Evolutionary conservation across 257 asterid genomes (phyloP), one percentile per base, ranked within the genome.

Genomic region (Lycium ferocissimum): DNA sequence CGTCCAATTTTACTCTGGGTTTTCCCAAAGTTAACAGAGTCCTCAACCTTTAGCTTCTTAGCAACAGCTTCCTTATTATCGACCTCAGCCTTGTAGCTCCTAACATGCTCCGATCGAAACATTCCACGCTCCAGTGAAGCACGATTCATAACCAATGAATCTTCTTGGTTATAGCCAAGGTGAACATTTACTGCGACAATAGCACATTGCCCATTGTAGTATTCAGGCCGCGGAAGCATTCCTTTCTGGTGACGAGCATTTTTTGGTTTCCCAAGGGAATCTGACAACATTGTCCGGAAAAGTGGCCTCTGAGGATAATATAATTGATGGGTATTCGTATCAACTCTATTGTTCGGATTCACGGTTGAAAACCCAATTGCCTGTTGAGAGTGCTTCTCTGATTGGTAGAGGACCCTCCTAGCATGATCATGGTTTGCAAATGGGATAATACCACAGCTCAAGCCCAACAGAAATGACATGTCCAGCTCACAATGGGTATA

Each of bases 361-460:
- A 97, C 90, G n/a, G 93, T 91, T 51, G 93, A 89, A 86, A 84
- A 93, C 72, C 98, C 99, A 67, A 97, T 97, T 22, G 99, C 99
- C 83, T 97, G 98, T 76, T 97, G 98, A 47, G 98, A 95, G 90
- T 97, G 98, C 89, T 97, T 97, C 90, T 95, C 98, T 12, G 98
- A 91, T 83, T 97, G 99, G 90, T 94, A 95, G 7, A 94, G 95
- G 70, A 94, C 97, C 90, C 98, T 90, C 88, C 94, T 89, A 3
- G 98, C 98, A 76, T 95, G 98, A 70, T 95, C 98, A 43, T 96
- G 98, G 84, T 97, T 97, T 20, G 98, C 96, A 58, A 90, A 97
- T 26, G 98, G 99, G 86, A 97, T 95, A 51, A 93, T 78, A 35
- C 98, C 98, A 84, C 98, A 93, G 86, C 99, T 95, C 88, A 95